Percentiles rank a stretch among this genome's conserved stretches.
Conservation (phyloP, 768 basidiomycete species). For the Trametes cinnabarina region DNA sequence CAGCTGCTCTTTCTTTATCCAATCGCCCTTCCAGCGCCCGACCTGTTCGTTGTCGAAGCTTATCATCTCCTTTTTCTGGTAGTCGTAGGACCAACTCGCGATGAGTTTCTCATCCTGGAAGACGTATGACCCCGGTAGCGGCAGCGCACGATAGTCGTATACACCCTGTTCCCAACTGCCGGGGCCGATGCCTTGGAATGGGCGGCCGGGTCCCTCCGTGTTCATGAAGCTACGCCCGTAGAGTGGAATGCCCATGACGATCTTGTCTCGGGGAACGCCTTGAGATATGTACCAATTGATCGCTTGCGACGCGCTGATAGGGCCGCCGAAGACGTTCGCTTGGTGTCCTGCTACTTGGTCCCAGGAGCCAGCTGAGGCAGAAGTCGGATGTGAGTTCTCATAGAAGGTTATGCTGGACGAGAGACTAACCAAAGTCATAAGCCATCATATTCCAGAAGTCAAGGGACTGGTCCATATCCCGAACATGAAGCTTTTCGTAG, state of each 20-base stretch:
- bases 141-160: constrained; percentile 93
- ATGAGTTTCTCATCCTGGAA: constrained; percentile 62
- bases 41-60: constrained; percentile 76
- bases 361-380: constrained; percentile 68
- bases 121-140: constrained; percentile 66
- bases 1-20: constrained; percentile 71
- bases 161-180: constrained; percentile 90
- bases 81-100: constrained; percentile 86
- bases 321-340: constrained; percentile 74
- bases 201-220: constrained; percentile 75
- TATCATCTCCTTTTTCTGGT: constrained; percentile 71
- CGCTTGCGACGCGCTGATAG: constrained; percentile 60
- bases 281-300: constrained; percentile 67
- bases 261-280: constrained; percentile 75
- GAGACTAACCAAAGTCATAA: constrained; percentile 69
- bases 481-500: constrained; percentile 73
- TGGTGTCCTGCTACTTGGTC: constrained; percentile 74
- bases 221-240: constrained; percentile 91
- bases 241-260: constrained; percentile 88
- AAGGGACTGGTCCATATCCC: constrained; percentile 83
- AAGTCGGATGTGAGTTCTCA: background rate
- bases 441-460: constrained; percentile 99
- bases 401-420: background rate
- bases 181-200: constrained; percentile 79
- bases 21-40: constrained; percentile 72